Conservation (phyloP, 1,139 yeast genomes). For the Suhomyces choctaworum region DNA sequence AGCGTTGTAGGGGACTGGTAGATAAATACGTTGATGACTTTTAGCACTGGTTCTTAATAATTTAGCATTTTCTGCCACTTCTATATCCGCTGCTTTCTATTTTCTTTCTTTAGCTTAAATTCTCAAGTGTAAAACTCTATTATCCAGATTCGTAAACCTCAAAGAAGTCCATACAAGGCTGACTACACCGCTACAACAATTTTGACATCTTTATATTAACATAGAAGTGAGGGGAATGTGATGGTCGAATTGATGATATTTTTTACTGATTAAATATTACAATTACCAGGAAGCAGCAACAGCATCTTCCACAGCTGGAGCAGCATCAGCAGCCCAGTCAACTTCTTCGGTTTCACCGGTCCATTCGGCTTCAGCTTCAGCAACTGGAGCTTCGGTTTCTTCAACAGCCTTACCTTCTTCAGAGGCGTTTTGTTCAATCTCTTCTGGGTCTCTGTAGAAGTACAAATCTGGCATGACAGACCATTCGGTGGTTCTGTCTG, state of each 20-base stretch:
- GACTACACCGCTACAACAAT: too few species aligned
- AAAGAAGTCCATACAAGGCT: too few species aligned
- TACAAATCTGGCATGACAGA: conserved; percentile 99
- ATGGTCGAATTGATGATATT: conserved; percentile 14
- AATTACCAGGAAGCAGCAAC: conserved; percentile 60
- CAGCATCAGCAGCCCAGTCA: conserved; percentile 66
- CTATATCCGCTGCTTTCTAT: too few species aligned
- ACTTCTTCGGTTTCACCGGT: conserved; percentile 62
- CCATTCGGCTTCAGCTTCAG: conserved; percentile 54
- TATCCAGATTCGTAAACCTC: too few species aligned
- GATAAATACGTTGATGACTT: too few species aligned
- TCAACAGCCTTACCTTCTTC: conserved; percentile 58
- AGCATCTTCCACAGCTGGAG: conserved; percentile 76
- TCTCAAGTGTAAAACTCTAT: too few species aligned
- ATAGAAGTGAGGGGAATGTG: conserved; percentile 12
- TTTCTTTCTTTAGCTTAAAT: too few species aligned
- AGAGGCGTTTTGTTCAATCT: conserved; percentile 83
- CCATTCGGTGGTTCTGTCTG: conserved; percentile 98
- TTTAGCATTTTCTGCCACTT: too few species aligned
- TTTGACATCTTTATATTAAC: conserved; percentile 12
- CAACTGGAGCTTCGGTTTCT: conserved; percentile 53
- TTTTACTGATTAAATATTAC: conserved; percentile 15
- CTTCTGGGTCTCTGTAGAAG: conserved; percentile 99
- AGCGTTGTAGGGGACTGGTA: too few species aligned
- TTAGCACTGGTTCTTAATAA: too few species aligned